Evolutionary conservation across 2,329 filamentous ascomycete genomes (phyloP).

Genomic region (Bimuria novae-zelandiae): DNA sequence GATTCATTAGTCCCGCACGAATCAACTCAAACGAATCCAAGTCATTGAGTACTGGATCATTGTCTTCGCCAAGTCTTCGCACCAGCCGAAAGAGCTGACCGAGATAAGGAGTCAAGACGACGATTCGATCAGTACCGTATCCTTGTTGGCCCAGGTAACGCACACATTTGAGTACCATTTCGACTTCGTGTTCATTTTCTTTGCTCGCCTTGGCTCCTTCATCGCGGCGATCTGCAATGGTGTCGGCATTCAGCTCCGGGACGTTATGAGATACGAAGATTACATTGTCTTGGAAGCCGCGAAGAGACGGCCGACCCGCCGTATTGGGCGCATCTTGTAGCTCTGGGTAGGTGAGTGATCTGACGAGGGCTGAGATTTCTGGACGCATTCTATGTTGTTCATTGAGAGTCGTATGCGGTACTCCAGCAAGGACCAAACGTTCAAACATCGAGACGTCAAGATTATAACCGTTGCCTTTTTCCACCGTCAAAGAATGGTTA

Average conservation of each 20-base stretch:
- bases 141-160: conserved; percentile 73
- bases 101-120: conserved; percentile 73
- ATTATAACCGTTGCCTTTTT: conserved; percentile 68
- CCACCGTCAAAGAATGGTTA: conserved; percentile 64
- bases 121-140: conserved; percentile 67
- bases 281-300: conserved; percentile 64
- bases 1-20: conserved; percentile 63
- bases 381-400: conserved; percentile 72
- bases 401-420: conserved; percentile 58
- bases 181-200: conserved; percentile 66
- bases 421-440: conserved; percentile 62
- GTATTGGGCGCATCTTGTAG: conserved; percentile 62
- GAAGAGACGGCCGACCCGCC: conserved; percentile 50
- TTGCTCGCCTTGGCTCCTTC: conserved; percentile 58
- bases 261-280: conserved; percentile 69
- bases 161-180: conserved; percentile 68
- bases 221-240: conserved; percentile 58
- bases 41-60: conserved; percentile 70
- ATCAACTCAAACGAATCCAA: conserved; percentile 68
- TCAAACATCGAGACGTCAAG: conserved; percentile 73
- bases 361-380: conserved; percentile 65
- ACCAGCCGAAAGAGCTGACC: conserved; percentile 67
- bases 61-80: conserved; percentile 57
- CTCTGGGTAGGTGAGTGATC: conserved; percentile 64
- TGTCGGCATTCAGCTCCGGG: conserved; percentile 54